A percentile compares a stretch with the other conserved stretches of the same genome.
These are phyloP conservation scores for Xerocomus subilludens DNA, from an alignment of 1,284 basidiomycete genomes.

Conservation along the genomic window DNA sequence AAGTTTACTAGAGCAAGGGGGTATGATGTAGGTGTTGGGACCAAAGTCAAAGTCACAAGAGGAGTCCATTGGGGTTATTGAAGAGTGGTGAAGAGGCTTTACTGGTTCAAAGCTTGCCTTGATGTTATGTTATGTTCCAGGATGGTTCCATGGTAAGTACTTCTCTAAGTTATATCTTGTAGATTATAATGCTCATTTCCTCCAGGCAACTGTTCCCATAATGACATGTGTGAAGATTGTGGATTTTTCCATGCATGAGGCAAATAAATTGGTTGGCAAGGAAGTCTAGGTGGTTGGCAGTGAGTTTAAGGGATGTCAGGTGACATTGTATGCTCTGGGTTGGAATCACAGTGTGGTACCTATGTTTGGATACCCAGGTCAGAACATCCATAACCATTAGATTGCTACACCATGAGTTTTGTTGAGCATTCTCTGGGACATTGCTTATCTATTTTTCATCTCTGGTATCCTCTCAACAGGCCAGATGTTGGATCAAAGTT, in stretches of 20 bases:
- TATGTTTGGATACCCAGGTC: neutral
- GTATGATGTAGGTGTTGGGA: neutral
- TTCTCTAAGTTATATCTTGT: no score
- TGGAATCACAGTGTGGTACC: neutral
- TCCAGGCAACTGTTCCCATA: no score
- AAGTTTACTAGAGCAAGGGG: neutral
- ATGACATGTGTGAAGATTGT: no score
- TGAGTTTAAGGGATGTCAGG: slow-evolving; percentile 1
- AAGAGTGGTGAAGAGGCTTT: neutral
- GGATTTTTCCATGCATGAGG: no score
- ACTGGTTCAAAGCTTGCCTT: neutral
- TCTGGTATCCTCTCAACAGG: slow-evolving; percentile 4
- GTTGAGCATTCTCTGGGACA: no score
- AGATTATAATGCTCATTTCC: neutral
- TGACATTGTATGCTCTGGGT: neutral
- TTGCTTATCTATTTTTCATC: no score
- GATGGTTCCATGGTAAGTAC: neutral
- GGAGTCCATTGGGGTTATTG: neutral
- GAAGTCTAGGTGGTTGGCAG: slow-evolving; percentile 4
- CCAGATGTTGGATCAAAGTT: no score
- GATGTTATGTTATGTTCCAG: neutral
- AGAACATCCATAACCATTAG: neutral
- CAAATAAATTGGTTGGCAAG: slow-evolving; percentile 4
- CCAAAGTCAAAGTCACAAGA: neutral
- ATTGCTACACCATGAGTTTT: slow-evolving; percentile 1